Conservation (phyloP, 2,329 filamentous ascomycete genomes). For the Fusarium mundagurra region DNA sequence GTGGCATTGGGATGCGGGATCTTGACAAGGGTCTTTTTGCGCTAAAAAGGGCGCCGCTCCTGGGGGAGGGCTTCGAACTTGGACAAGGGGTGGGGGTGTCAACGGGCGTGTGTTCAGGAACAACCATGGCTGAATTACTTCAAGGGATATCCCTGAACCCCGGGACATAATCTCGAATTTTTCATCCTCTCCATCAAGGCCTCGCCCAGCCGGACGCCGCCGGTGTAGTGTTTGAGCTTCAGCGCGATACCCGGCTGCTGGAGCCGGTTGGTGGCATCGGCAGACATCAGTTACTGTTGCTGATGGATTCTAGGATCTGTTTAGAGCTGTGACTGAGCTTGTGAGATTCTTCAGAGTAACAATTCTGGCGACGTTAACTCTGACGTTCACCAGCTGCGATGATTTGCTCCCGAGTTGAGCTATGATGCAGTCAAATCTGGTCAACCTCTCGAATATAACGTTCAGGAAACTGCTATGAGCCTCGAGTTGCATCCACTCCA, state of each 20-base stretch:
- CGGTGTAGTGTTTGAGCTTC: constrained; percentile 40
- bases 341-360: constrained; percentile 4
- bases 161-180: constrained; percentile 42
- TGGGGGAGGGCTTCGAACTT: constrained; percentile 36
- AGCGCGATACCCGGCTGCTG: constrained; percentile 36
- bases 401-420: not conserved
- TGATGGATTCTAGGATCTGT: not conserved
- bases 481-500: constrained; percentile 22
- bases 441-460: constrained; percentile 15
- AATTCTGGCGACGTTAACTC: not conserved
- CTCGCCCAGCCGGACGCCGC: constrained; percentile 40
- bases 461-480: constrained; percentile 13
- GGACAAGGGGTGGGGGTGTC: constrained; percentile 34
- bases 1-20: constrained; percentile 45
- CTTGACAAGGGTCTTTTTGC: constrained; percentile 42
- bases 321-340: constrained; percentile 3
- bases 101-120: constrained; percentile 23
- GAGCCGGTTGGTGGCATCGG: constrained; percentile 39
- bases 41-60: constrained; percentile 43
- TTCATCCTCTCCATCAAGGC: constrained; percentile 37
- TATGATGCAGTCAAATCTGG: constrained; percentile 10
- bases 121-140: constrained; percentile 18
- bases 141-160: constrained; percentile 40
- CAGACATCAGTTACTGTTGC: constrained; percentile 13
- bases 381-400: not conserved